Evolutionary conservation across 192 early-diverging fungal genomes (phyloP), one percentile per base, ranked within the genome.

Genomic region (Obelidium mucronatum): DNA sequence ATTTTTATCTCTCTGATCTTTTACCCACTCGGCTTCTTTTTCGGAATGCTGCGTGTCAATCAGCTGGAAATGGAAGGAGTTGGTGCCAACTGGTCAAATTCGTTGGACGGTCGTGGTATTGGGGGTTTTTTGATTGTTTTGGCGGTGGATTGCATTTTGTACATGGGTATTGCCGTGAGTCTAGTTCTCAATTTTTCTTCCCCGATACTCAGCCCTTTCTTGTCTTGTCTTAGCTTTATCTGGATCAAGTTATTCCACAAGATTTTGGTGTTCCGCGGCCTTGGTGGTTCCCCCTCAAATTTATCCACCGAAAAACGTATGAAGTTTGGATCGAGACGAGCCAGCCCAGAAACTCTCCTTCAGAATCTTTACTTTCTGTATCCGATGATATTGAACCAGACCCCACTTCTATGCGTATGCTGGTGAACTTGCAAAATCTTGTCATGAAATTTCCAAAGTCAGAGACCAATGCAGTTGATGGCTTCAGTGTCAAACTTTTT

Each of bases 231-330:
- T n/a, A 59, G 60, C 65, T 79, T 19, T 85, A 85, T 58, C 52
- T 90, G 42, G 88, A 87, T 33, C 78, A 81, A 51, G 85, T 92
- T 36, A 35, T 93, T 15, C 89, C 90, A 5, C 80, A 82, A 22
- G 88, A 92, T 73, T 92, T 81, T 79, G 91, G 92, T 31, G 84
- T 89, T 8, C 79, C 73, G 55, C 86, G 88, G 65, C 91, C 90
- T 1, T 92, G 89, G 90, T 81, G 90, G 66, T 93, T 91, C 56
- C 78, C 78, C 22, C 37, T 86, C 19, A 54, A 63, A 44, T 74
- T 62, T 30, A 30, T 74, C 22, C 22, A 63, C 40, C 24, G 31
- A 30, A 60, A 19, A 5, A 60, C 22, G 3, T 74, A 74, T 26
- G 40, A 74, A 28, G 22, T 19, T 15, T 34, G n/a, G 37, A 28